Conservation (phyloP, 2,329 filamentous ascomycete species). For the Botrytis byssoidea region DNA sequence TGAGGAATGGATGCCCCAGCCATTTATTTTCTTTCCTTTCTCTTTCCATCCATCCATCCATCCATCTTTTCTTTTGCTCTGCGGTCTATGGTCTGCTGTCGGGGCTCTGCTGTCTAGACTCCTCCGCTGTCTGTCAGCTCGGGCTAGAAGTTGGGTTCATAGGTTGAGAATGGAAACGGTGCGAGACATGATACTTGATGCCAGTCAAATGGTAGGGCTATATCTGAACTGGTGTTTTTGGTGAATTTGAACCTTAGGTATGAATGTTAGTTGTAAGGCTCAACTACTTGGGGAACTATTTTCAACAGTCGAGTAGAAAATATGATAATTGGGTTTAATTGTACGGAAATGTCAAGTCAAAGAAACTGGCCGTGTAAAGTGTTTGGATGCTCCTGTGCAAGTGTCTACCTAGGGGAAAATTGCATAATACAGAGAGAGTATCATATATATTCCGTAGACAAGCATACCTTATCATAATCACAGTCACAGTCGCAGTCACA, state of each 20-base stretch:
- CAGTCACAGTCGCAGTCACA: no score
- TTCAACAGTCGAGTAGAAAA: no score
- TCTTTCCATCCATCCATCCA: not conserved
- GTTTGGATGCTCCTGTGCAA: not conserved
- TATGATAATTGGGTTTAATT: no score
- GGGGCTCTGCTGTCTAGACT: not conserved
- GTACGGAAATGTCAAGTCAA: not conserved
- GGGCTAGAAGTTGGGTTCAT: not conserved
- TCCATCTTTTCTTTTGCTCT: not conserved
- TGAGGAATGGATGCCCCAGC: slow-evolving; percentile 12
- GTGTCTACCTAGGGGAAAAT: no score
- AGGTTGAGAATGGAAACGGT: not conserved
- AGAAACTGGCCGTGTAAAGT: not conserved
- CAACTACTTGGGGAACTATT: not conserved
- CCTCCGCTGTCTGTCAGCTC: not conserved
- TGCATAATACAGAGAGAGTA: no score
- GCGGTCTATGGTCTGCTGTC: not conserved
- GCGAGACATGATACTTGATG: not conserved
- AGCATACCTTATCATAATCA: no score
- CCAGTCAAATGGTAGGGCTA: not conserved
- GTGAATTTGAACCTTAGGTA: not conserved
- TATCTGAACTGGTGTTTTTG: not conserved
- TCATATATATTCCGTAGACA: no score
- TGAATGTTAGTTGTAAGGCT: not conserved
- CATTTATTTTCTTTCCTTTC: not conserved